A percentile compares a stretch with the other conserved stretches of the same genome.
Conservation (phyloP, 164 flowering plant species). For the Nymphaea thermarum region DNA sequence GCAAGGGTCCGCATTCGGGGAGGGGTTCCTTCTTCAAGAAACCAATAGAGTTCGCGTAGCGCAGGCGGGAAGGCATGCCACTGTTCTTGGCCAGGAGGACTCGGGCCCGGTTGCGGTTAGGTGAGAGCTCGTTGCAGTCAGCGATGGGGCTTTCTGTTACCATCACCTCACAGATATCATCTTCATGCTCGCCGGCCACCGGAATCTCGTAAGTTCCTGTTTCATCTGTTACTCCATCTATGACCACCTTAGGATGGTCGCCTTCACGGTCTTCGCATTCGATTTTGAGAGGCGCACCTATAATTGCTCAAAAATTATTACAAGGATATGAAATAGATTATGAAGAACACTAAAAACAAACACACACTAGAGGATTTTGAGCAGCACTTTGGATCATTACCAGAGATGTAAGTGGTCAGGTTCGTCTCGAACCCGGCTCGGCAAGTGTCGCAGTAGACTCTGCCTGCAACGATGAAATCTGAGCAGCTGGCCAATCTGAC, state of each 20-base stretch:
- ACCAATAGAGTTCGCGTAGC: conserved; percentile 43
- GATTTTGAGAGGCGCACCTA: conserved; percentile 9
- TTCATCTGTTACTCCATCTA: conserved; percentile 26
- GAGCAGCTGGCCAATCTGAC: not conserved
- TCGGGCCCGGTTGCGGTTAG: conserved; percentile 16
- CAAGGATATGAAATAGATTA: not conserved
- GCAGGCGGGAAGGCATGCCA: conserved; percentile 23
- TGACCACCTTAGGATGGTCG: conserved; percentile 15
- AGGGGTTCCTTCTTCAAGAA: conserved; percentile 30
- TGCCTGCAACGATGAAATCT: conserved; percentile 4
- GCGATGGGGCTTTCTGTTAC: conserved; percentile 21
- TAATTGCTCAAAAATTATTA: not conserved
- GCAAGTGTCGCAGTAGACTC: conserved; percentile 9
- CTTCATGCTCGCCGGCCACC: conserved; percentile 42
- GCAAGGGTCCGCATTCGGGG: conserved; percentile 22
- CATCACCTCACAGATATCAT: conserved; percentile 45
- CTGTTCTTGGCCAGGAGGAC: conserved; percentile 33
- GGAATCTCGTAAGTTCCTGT: conserved; percentile 21
- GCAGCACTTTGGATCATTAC: not conserved
- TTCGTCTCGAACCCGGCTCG: conserved; percentile 7
- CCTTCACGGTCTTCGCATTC: conserved; percentile 35
- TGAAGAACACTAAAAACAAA: not conserved
- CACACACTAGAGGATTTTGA: not conserved
- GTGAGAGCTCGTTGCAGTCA: conserved; percentile 23
- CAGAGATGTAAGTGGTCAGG: conserved; percentile 3